Evolutionary conservation across 805 yeast genomes (phyloP), one percentile per base, ranked within the genome.

Genomic region (Teunomyces atbi): DNA sequence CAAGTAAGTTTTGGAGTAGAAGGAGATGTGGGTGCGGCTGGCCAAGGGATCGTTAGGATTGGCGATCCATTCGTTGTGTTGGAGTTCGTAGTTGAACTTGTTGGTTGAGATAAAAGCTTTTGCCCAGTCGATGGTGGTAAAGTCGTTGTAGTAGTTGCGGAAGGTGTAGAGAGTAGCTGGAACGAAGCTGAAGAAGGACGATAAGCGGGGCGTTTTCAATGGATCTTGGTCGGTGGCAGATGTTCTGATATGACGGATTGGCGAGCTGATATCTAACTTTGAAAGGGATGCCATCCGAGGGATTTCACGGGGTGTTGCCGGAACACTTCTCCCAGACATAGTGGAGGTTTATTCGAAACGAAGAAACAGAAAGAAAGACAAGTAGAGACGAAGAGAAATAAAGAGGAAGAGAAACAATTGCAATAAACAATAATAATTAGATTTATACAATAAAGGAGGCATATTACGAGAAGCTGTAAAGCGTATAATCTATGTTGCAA

Each of bases 71-170:
- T 71, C 16, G 62, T 55, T 49, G 26, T 67, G 58, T 43, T 68
- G 58, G 37, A 79, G 54, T 40, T 61, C 60, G 50, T 64, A 74
- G 49, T 69, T 63, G 33, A 78, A 61, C 34, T 59, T 62, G 29
- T 78, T 72, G 43, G 75, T 76, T 45, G 64, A 62, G 26, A 78
- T 62, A 30, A 71, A 69, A 27, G 79, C 81, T 26, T 71, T 69
- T 2, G 77, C 74, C 84, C 84, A 80, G 60, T 80, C 85, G 13
- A 79, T 76, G 15, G 83, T 78, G 18, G 85, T 79, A 60, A 79
- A 80, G 59, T 80, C 83, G 56, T 80, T 81, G 57, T 80, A 80
- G 63, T 66, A 77, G 51, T 66, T 69, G 20, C 76, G 45, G 13
- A 59, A 38, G 12, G 59, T 20, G 45, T 53, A 56, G 20, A 60